phyloP scores from a whole-genome alignment of 106 monocot genomes.

The Phalaenopsis equestris region DNA sequence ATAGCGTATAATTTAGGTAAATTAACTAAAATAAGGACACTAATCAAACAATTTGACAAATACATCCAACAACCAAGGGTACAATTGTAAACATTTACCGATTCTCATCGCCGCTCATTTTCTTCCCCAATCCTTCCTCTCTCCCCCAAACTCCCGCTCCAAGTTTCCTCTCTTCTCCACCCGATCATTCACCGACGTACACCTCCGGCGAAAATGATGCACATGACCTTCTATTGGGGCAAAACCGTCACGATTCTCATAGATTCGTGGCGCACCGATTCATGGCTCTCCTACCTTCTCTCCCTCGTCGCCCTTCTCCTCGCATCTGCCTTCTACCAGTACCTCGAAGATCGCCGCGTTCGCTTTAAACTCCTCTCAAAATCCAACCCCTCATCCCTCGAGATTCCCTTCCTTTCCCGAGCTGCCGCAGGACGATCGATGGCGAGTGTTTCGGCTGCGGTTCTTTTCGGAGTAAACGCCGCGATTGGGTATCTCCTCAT shows the following conservation, averaged over 20 bases:
- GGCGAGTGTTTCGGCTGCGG: constrained; percentile 24
- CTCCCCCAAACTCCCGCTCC: neutral
- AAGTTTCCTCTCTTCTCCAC: neutral
- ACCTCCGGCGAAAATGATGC: constrained; percentile 63
- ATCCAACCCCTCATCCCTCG: constrained; percentile 12
- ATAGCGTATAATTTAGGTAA: too few relatives aligned
- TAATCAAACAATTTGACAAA: too few relatives aligned
- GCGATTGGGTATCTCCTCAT: constrained; percentile 87
- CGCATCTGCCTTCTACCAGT: constrained; percentile 81
- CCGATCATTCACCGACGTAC: neutral
- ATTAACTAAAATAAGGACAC: too few relatives aligned
- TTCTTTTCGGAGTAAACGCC: constrained; percentile 64
- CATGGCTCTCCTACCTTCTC: constrained; percentile 61
- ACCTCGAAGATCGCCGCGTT: constrained; percentile 62
- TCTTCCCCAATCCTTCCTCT: neutral
- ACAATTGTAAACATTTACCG: too few relatives aligned
- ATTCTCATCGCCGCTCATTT: neutral
- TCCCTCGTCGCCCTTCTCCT: constrained; percentile 65
- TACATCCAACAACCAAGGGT: too few relatives aligned
- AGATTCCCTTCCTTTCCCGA: constrained; percentile 29
- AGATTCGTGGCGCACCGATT: constrained; percentile 59
- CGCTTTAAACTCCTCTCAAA: constrained; percentile 40
- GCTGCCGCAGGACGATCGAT: constrained; percentile 7
- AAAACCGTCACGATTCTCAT: constrained; percentile 72
- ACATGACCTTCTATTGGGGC: constrained; percentile 99